Percentiles rank a stretch among this genome's conserved stretches.
phyloP scores from a whole-genome alignment of 1,284 basidiomycete species.

The Ceratobasidium sp. region DNA sequence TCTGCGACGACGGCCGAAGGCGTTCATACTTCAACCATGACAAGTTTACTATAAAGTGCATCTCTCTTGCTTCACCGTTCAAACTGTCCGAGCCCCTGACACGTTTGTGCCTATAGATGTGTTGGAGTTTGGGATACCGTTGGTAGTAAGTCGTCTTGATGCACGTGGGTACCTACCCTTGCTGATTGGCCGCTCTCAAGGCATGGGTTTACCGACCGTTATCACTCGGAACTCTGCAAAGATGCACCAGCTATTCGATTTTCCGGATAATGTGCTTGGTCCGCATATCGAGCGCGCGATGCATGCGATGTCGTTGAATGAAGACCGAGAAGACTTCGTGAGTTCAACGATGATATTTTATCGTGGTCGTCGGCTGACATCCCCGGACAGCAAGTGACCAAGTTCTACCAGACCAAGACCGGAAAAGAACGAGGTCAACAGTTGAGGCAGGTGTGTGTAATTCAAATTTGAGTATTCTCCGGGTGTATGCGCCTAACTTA shows the following conservation, averaged over 20 bases:
- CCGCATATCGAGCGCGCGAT: slow-evolving; percentile 71
- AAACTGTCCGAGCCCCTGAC: neutral
- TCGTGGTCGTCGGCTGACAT: slow-evolving; percentile 17
- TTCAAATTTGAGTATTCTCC: neutral
- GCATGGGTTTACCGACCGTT: slow-evolving; percentile 73
- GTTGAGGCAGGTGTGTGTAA: slow-evolving; percentile 65
- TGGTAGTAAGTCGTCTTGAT: slow-evolving; percentile 56
- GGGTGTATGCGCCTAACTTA: slow-evolving; percentile 43
- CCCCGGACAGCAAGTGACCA: slow-evolving; percentile 64
- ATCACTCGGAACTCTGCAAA: slow-evolving; percentile 59
- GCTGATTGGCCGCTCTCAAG: neutral
- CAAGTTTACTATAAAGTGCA: slow-evolving; percentile 71
- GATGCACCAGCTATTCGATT: slow-evolving; percentile 67
- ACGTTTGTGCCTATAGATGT: slow-evolving; percentile 59
- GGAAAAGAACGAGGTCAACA: slow-evolving; percentile 66
- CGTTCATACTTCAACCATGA: slow-evolving; percentile 61
- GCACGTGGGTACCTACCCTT: neutral
- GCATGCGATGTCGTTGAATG: slow-evolving; percentile 74
- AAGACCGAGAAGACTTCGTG: slow-evolving; percentile 72
- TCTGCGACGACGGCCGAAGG: slow-evolving; percentile 63
- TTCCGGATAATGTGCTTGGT: slow-evolving; percentile 67
- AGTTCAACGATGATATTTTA: slow-evolving; percentile 50
- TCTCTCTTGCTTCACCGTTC: neutral
- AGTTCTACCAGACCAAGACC: slow-evolving; percentile 67
- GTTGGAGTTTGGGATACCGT: slow-evolving; percentile 80